Percentiles rank a stretch among this genome's conserved stretches.
Conservation (phyloP, 2,329 filamentous ascomycete genomes). For the Grosmannia clavigera region DNA sequence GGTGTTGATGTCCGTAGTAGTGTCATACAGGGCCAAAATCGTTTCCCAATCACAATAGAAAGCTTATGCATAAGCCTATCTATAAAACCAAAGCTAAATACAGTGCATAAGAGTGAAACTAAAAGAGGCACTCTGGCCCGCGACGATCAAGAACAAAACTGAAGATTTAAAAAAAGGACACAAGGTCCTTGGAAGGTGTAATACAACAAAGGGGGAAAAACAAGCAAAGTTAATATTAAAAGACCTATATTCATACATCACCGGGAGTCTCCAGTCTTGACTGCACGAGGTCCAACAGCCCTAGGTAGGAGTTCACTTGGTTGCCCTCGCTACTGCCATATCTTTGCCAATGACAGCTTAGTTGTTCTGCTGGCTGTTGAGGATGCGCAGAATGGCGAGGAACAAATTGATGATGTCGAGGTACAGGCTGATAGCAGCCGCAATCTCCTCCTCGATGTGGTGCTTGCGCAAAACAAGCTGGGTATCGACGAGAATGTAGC, state of each 20-base stretch:
- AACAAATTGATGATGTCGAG: conserved; percentile 96
- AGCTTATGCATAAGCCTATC: not conserved
- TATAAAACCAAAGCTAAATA: not conserved
- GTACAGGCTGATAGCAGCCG: conserved; percentile 87
- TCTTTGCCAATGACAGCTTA: conserved; percentile 27
- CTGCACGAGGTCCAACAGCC: not conserved
- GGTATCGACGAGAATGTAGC: conserved; percentile 91
- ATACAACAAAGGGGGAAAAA: not conserved
- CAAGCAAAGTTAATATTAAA: not conserved
- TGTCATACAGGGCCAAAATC: not conserved
- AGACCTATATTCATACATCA: not conserved
- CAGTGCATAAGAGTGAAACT: not conserved
- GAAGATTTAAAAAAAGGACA: not conserved
- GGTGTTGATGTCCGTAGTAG: not conserved
- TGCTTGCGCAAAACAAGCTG: conserved; percentile 92
- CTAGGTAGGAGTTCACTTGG: no score
- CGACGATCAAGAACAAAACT: not conserved
- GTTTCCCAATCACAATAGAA: not conserved
- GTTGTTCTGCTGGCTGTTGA: conserved; percentile 94
- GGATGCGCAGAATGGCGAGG: conserved; percentile 83
- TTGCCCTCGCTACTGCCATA: no score
- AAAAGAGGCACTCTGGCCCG: not conserved
- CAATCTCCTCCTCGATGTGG: conserved; percentile 96
- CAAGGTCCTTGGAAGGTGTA: not conserved
- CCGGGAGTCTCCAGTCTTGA: not conserved